Conservation (phyloP, 805 yeast species). For the Brettanomyces custersianus region DNA sequence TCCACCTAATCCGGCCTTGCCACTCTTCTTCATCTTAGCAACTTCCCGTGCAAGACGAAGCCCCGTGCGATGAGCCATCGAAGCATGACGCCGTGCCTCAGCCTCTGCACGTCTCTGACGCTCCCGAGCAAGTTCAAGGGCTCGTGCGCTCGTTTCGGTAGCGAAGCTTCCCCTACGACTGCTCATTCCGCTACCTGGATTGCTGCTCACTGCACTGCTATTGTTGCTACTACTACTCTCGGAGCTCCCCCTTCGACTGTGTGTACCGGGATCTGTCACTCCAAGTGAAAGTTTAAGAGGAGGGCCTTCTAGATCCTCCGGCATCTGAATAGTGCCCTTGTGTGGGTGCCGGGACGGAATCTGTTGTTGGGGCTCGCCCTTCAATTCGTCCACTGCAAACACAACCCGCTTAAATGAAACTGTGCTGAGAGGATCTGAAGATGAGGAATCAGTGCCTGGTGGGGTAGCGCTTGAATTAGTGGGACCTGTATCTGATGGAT, state of each 20-base stretch:
- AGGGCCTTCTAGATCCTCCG: conserved; percentile 57
- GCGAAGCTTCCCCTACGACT: too few species aligned
- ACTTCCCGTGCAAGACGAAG: conserved; percentile 63
- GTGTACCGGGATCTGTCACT: conserved; percentile 33
- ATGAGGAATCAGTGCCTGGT: neutral
- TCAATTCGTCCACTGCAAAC: conserved; percentile 40
- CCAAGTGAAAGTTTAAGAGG: conserved; percentile 63
- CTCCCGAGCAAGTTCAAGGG: conserved; percentile 49
- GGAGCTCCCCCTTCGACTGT: conserved; percentile 15
- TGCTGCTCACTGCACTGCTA: conserved; percentile 20
- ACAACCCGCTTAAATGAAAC: conserved; percentile 36
- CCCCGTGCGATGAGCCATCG: conserved; percentile 69
- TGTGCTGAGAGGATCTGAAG: conserved; percentile 14
- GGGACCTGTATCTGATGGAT: conserved; percentile 3
- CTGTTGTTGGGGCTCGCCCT: conserved; percentile 52
- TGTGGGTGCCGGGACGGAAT: conserved; percentile 49
- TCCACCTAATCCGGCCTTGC: neutral
- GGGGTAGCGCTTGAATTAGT: conserved; percentile 1
- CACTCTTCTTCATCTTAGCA: conserved; percentile 29
- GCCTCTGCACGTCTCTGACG: conserved; percentile 42
- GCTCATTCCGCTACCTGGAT: neutral
- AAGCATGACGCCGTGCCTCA: conserved; percentile 65
- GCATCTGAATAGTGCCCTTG: conserved; percentile 47
- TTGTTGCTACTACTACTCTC: conserved; percentile 7
- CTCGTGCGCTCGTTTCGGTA: too few species aligned